Evolutionary conservation across 2,329 filamentous ascomycete genomes (phyloP).

Genomic region (Colletotrichum paranaense): DNA sequence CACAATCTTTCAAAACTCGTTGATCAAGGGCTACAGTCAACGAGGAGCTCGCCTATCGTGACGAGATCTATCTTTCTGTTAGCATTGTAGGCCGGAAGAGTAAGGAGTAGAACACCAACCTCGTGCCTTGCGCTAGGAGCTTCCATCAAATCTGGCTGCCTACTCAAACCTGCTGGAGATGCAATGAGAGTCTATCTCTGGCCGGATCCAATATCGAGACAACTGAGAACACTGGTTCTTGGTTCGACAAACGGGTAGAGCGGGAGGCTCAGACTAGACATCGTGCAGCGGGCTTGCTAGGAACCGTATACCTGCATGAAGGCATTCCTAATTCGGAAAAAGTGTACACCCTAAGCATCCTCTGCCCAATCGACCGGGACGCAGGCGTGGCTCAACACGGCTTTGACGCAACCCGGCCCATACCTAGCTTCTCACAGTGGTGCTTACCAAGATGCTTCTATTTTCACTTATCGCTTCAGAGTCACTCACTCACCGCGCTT

Average conservation of each 20-base stretch:
- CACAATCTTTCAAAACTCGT: too few species aligned
- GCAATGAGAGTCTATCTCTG: not conserved
- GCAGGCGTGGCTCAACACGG: not conserved
- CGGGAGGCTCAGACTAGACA: slow-evolving; percentile 5
- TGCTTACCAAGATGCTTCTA: slow-evolving; percentile 36
- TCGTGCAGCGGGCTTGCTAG: slow-evolving; percentile 8
- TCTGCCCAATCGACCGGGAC: slow-evolving; percentile 23
- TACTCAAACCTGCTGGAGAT: not conserved
- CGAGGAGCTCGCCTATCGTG: not conserved
- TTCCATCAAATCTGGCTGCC: not conserved
- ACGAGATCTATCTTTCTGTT: not conserved
- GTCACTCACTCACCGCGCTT: not conserved
- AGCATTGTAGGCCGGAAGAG: not conserved
- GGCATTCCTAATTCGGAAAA: not conserved
- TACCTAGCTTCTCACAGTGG: not conserved
- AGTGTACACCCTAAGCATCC: slow-evolving; percentile 10
- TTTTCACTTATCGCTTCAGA: slow-evolving; percentile 14
- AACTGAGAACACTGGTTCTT: not conserved
- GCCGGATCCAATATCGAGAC: not conserved
- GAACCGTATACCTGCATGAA: slow-evolving; percentile 6
- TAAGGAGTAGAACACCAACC: not conserved
- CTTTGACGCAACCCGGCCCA: slow-evolving; percentile 12
- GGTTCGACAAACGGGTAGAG: slow-evolving; percentile 7
- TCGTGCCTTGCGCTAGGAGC: not conserved
- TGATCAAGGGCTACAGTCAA: not conserved